phyloP scores from a whole-genome alignment of 2,329 filamentous ascomycete species.

The Aspergillus pseudoterreus region DNA sequence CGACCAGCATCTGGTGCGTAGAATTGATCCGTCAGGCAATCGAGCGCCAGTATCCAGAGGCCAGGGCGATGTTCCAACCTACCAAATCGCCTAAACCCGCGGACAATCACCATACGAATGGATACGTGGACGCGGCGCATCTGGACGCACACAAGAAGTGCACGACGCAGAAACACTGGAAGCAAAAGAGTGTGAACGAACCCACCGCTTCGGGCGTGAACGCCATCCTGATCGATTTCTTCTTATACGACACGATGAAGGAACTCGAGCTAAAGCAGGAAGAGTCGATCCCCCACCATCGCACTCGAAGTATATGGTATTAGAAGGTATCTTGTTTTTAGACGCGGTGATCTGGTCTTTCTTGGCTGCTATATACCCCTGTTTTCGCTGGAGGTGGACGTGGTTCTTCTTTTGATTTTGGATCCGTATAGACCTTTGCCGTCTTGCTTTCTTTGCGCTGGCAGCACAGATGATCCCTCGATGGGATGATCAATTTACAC shows the following conservation, averaged over 20 bases:
- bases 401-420: constrained; percentile 2
- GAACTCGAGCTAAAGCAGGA: constrained; percentile 64
- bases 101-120: neutral
- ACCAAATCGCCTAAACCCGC: neutral
- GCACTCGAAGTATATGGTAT: constrained; percentile 94
- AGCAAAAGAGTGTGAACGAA: constrained; percentile 12
- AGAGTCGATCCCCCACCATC: constrained; percentile 69
- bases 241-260: constrained; percentile 93
- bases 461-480: constrained; percentile 7
- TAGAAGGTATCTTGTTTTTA: constrained; percentile 33
- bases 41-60: constrained; percentile 64
- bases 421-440: constrained; percentile 8
- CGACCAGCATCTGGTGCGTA: constrained; percentile 94
- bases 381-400: neutral
- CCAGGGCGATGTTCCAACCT: constrained; percentile 34
- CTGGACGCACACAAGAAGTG: constrained; percentile 11
- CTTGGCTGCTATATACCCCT: constrained; percentile 2
- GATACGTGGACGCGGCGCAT: neutral
- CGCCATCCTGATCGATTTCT: constrained; percentile 94
- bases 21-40: constrained; percentile 86
- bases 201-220: constrained; percentile 53
- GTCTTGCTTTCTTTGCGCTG: constrained; percentile 7
- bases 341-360: neutral
- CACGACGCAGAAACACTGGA: constrained; percentile 16
- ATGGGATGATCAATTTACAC: neutral